phyloP scores from a whole-genome alignment of 2,329 filamentous ascomycete genomes.

The Colletotrichum chrysophilum region DNA sequence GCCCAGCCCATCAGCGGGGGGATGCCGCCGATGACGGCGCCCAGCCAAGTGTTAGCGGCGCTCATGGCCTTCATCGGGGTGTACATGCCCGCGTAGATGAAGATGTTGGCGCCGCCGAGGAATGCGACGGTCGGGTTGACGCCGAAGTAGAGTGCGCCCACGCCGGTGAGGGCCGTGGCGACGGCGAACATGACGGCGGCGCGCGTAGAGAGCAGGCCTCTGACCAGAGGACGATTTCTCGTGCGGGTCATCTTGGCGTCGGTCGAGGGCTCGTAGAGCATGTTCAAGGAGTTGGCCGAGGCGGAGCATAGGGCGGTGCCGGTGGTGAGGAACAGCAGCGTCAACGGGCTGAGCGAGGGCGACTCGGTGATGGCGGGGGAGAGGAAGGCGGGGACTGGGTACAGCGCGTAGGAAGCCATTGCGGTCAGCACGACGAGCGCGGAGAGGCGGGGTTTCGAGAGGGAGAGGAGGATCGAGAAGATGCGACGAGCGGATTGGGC shows the following conservation, averaged over 20 bases:
- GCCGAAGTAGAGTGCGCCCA: slow-evolving; percentile 79
- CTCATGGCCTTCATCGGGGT: slow-evolving; percentile 90
- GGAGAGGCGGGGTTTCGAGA: slow-evolving; percentile 94
- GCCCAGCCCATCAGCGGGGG: slow-evolving; percentile 98
- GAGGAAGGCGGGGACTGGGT: slow-evolving; percentile 88
- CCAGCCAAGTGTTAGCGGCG: slow-evolving; percentile 92
- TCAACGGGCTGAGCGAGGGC: slow-evolving; percentile 87
- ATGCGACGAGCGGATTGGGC: slow-evolving; percentile 64
- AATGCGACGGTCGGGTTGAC: slow-evolving; percentile 94
- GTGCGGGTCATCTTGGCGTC: slow-evolving; percentile 96
- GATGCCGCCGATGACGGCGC: slow-evolving; percentile 90
- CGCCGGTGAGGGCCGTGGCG: slow-evolving; percentile 72
- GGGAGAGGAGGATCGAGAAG: slow-evolving; percentile 81
- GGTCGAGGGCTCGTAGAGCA: slow-evolving; percentile 91
- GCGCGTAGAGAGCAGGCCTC: slow-evolving; percentile 74
- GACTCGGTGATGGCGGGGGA: slow-evolving; percentile 68
- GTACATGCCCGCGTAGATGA: slow-evolving; percentile 89
- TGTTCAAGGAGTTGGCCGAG: slow-evolving; percentile 93
- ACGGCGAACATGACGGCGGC: slow-evolving; percentile 81
- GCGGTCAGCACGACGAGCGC: slow-evolving; percentile 90
- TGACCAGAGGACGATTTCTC: slow-evolving; percentile 85
- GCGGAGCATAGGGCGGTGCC: slow-evolving; percentile 91
- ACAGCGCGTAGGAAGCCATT: slow-evolving; percentile 89
- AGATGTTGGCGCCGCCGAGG: slow-evolving; percentile 83
- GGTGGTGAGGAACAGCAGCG: slow-evolving; percentile 87